Conservation (phyloP, 331 rosid species). For the Stylosanthes scabra region DNA sequence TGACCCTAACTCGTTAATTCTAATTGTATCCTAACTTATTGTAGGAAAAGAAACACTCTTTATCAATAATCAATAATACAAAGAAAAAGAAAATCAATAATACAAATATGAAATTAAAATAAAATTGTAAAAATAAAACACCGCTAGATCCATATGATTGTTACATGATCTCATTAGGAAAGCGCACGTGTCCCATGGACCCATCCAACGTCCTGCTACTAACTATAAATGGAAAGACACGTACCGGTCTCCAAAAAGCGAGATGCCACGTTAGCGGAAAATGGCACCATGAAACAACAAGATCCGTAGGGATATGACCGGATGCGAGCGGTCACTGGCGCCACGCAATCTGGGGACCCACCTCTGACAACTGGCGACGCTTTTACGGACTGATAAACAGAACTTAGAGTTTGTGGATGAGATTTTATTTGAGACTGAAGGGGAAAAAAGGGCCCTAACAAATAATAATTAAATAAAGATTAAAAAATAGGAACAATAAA, state of each 20-base stretch:
- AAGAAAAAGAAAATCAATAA: too few relatives aligned
- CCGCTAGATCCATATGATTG: neutral
- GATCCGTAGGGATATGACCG: slow-evolving; percentile 37
- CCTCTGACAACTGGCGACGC: slow-evolving; percentile 51
- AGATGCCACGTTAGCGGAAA: slow-evolving; percentile 27
- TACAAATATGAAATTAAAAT: too few relatives aligned
- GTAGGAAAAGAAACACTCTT: too few relatives aligned
- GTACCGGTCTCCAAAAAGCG: slow-evolving; percentile 37
- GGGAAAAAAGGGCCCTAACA: neutral
- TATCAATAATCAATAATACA: too few relatives aligned
- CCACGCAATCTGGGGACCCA: slow-evolving; percentile 55
- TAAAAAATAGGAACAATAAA: slow-evolving; percentile 15
- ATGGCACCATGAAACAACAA: neutral
- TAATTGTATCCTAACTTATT: too few relatives aligned
- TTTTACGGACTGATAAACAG: slow-evolving; percentile 52
- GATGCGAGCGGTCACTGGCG: slow-evolving; percentile 25
- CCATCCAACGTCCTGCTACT: neutral
- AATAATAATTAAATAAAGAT: neutral
- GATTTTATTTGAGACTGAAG: slow-evolving; percentile 40
- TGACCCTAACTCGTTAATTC: too few relatives aligned
- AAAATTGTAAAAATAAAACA: neutral
- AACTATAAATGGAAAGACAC: slow-evolving; percentile 28
- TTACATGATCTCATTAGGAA: neutral
- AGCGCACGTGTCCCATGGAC: slow-evolving; percentile 9
- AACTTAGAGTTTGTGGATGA: slow-evolving; percentile 69